Percentiles rank a stretch among this genome's conserved stretches.
phyloP scores from a whole-genome alignment of 2,329 filamentous ascomycete species.

The Elsinoe fawcettii region DNA sequence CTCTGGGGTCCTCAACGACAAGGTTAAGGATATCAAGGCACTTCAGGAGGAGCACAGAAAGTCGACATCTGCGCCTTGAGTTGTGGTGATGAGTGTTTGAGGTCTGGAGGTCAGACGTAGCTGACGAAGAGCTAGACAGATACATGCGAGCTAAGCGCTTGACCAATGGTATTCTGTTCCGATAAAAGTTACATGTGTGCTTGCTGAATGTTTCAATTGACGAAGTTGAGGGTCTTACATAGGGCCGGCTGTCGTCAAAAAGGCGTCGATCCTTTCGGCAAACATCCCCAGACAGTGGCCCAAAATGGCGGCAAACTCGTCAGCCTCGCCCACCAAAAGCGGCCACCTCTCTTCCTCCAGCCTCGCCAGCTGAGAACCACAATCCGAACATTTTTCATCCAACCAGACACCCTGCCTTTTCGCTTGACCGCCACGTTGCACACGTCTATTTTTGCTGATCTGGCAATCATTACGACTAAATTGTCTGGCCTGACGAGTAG shows the following conservation, averaged over 20 bases:
- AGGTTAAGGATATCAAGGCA: neutral
- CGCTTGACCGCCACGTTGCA: neutral
- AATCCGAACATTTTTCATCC: neutral
- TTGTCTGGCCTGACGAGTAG: neutral
- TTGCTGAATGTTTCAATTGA: neutral
- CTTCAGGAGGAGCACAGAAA: neutral
- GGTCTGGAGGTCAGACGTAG: neutral
- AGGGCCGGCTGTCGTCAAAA: neutral
- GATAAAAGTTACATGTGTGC: too few species aligned
- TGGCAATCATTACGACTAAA: neutral
- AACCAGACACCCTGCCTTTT: neutral
- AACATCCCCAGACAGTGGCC: neutral
- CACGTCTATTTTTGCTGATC: slow-evolving; percentile 10
- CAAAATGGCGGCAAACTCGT: neutral
- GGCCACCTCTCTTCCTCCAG: slow-evolving; percentile 10
- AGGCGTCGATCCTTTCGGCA: neutral
- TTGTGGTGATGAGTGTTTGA: neutral
- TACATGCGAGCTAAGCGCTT: too few species aligned
- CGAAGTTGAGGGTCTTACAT: neutral
- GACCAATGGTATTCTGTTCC: too few species aligned
- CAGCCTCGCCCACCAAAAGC: slow-evolving; percentile 1
- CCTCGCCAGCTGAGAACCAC: slow-evolving; percentile 5
- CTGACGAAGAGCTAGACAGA: too few species aligned
- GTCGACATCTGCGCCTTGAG: neutral
- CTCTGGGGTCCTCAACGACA: neutral